Evolutionary conservation across 805 yeast species (phyloP).

Genomic region (Metschnikowia continentalis): DNA sequence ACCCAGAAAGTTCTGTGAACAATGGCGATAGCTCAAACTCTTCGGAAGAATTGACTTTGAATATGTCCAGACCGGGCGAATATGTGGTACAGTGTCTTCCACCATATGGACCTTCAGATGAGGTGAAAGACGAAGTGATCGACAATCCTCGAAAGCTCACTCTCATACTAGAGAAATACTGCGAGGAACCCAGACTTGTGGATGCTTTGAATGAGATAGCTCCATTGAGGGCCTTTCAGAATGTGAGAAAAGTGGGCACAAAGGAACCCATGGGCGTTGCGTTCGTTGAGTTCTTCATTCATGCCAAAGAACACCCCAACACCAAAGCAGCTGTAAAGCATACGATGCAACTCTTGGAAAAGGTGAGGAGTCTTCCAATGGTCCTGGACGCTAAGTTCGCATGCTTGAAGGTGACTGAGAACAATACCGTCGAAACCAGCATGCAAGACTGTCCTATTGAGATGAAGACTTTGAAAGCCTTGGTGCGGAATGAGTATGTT

Average conservation of each 20-base stretch:
- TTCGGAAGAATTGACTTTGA: constrained; percentile 5
- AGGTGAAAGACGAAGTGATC: constrained; percentile 24
- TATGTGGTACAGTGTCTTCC: constrained; percentile 29
- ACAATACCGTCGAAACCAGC: constrained; percentile 21
- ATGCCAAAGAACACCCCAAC: constrained; percentile 13
- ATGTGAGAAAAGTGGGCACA: constrained; percentile 45
- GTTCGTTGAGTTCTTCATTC: constrained; percentile 43
- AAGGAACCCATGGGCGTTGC: constrained; percentile 55
- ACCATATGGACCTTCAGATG: constrained; percentile 17
- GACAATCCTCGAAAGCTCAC: constrained; percentile 48
- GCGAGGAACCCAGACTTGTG: constrained; percentile 40
- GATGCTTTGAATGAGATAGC: constrained; percentile 42
- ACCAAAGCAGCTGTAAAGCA: constrained; percentile 15
- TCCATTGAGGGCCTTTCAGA: constrained; percentile 35
- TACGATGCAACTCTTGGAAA: constrained; percentile 8
- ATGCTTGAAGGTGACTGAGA: constrained; percentile 23
- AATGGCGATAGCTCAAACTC: not conserved
- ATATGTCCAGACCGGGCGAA: constrained; percentile 32
- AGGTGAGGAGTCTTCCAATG: constrained; percentile 12
- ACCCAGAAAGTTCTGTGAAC: not conserved
- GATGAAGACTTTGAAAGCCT: constrained; percentile 32
- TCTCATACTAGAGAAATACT: constrained; percentile 43
- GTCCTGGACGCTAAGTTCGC: constrained; percentile 29
- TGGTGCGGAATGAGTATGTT: constrained; percentile 36
- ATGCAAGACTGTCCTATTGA: constrained; percentile 36